Evolutionary conservation across 2,329 filamentous ascomycete species (phyloP), one percentile per base, ranked within the genome.

Genomic region (Colletotrichum sojae): DNA sequence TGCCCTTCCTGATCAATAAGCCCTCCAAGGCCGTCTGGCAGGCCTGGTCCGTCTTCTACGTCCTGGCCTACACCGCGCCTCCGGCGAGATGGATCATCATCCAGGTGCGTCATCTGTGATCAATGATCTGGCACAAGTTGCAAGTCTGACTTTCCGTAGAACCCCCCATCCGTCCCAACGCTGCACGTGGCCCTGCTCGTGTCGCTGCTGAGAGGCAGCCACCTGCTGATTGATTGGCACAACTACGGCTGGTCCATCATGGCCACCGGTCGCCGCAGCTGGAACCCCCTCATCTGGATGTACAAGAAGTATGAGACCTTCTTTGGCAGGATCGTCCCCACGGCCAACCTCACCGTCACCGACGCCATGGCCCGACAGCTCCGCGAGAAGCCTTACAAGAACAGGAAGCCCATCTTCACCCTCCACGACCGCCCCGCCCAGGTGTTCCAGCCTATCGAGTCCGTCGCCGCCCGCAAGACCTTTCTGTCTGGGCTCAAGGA

Each of bases 211-310:
- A 91, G 96, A 57, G 91, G 93, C 73, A 97, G 93, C 46, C 89
- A 89, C 65, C 87, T 99, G 4, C 86, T 98, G 70, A 92, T 98
- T 63, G 96, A 99, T 83, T 99, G 96, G 96, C 96, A 99, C 84
- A 99, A 99, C 81, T 98, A 98, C 80, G 96, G 95, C 73, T 97
- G 95, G 86, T 95, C 94, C 9, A 97, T 99, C 74, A 89, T 99
- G 4, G 92, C 88, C 5, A 85, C 88, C 55, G 89, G 86, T 56
- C 82, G 84, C 25, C 85, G 88, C 48, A 72, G 81, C 2, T 79
- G 77, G 6, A 93, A 97, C 76, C 92, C 91, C 0, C 87, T 98
- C n/a, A 94, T 98, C 9, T 85, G 82, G 31, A 77, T 97, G 9
- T 93, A 95, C 25, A 90, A 90, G 71, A 85, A 86, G 76, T 98